A percentile compares a stretch with the other conserved stretches of the same genome.
Conservation (phyloP, 768 basidiomycete genomes). For the Lepiota brunneoincarnata region DNA sequence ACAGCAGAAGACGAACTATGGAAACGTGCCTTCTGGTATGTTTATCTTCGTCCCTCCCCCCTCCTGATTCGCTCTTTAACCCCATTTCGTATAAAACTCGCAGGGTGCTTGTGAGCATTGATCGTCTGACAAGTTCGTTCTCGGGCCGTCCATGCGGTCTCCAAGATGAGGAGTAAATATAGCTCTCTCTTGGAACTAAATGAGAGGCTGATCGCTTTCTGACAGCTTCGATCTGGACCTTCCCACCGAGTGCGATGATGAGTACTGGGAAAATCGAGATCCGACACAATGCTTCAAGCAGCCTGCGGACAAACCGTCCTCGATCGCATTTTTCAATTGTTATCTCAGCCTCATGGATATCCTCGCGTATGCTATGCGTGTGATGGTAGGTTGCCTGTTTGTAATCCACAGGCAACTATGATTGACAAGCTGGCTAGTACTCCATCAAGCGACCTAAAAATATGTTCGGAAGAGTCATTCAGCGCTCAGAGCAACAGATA, state of each 20-base stretch:
- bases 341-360: constrained; percentile 59
- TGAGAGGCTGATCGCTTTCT: background rate
- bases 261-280: constrained; percentile 59
- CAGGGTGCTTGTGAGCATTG: constrained; percentile 51
- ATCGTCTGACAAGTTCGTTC: constrained; percentile 42
- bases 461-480: constrained; percentile 41
- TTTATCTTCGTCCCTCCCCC: background rate
- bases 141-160: constrained; percentile 72
- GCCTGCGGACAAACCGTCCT: constrained; percentile 54
- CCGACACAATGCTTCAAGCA: constrained; percentile 45
- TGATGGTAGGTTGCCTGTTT: constrained; percentile 43
- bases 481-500: constrained; percentile 57
- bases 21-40: constrained; percentile 66
- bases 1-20: constrained; percentile 67
- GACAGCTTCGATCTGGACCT: constrained; percentile 70
- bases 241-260: constrained; percentile 61
- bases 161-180: constrained; percentile 66
- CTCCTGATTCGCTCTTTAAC: background rate
- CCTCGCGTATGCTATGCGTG: constrained; percentile 54
- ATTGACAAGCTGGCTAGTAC: constrained; percentile 42
- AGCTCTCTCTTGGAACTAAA: background rate
- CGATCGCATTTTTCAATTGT: constrained; percentile 53
- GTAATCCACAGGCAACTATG: background rate
- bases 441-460: constrained; percentile 63
- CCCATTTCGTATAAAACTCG: background rate